Evolutionary conservation across 2,329 filamentous ascomycete genomes (phyloP), one percentile per base, ranked within the genome.

Genomic region (Ceratocystis destructans): DNA sequence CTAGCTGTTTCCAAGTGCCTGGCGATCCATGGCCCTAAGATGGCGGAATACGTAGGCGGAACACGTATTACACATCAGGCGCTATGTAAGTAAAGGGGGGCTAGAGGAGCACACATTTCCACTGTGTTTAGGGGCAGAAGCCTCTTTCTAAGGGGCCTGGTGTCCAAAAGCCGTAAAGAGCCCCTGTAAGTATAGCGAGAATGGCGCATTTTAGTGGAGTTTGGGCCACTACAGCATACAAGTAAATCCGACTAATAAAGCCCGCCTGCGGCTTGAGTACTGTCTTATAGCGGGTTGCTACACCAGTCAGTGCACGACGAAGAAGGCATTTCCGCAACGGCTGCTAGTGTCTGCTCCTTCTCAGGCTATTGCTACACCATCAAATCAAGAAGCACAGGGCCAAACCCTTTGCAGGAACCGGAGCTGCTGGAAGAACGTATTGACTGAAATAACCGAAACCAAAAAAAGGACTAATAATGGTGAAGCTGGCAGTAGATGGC

Each of bases 11-110:
- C 8, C 55, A 59, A 53, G 48, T 10, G 8, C 12, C 22, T 25
- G 8, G 48, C 15, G 22, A 59, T 59, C 55, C 55, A 20, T 59
- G 55, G 28, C 55, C n/a, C 55, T 31, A 59, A 55, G 33, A 59
- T 59, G 55, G 28, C 55, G 55, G 55, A 59, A 59, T 33, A 59
- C 53, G 53, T 33, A 59, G 55, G 55, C 55, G 55, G 55, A 59
- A 59, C 15, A 10, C 55, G 55, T 20, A 57, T 15, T 25, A 1
- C 20, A 31, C 10, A 15, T 7, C 48, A 10, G n/a, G 48, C 22
- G 22, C n/a, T n/a, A n/a, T 25, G 17, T 53, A 25, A 53, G 2
- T 53, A 41, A 41, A 41, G 37, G 37, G 37, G 37, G 37, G 33
- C 33, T 37, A 12, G 33, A 41, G 37, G 10, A 41, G 33, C 37